phyloP scores from a whole-genome alignment of 805 yeast species.

The Candida peoriensis region DNA sequence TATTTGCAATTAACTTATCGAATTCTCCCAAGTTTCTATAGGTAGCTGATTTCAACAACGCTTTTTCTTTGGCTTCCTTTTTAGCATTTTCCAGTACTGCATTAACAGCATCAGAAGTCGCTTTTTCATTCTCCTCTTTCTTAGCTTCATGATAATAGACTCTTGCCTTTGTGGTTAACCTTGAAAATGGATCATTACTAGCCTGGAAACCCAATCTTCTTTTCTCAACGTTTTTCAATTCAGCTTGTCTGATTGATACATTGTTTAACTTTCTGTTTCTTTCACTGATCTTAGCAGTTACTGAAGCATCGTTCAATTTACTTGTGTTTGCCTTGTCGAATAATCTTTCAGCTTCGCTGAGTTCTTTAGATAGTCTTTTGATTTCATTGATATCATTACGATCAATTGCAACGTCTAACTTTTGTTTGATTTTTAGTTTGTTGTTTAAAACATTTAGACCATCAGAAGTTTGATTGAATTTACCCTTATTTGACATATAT shows the following conservation, averaged over 20 bases:
- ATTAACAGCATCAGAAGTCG: constrained; percentile 46
- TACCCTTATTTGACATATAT: constrained; percentile 69
- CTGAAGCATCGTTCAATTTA: constrained; percentile 29
- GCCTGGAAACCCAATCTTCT: constrained; percentile 40
- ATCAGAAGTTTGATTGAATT: constrained; percentile 49
- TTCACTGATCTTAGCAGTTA: constrained; percentile 26
- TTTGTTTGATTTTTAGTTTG: constrained; percentile 66
- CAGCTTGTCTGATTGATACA: constrained; percentile 74
- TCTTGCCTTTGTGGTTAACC: constrained; percentile 83
- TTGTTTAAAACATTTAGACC: constrained; percentile 75
- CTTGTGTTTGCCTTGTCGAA: constrained; percentile 31
- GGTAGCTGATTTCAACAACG: constrained; percentile 41
- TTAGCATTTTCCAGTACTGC: constrained; percentile 36
- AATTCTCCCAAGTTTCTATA: constrained; percentile 55
- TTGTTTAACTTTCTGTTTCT: constrained; percentile 82
- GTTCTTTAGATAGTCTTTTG: constrained; percentile 25
- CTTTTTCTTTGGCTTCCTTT: constrained; percentile 41
- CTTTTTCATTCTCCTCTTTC: constrained; percentile 54
- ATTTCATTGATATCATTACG: constrained; percentile 38
- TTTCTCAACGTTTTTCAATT: constrained; percentile 53
- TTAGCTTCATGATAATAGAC: constrained; percentile 62
- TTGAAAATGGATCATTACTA: constrained; percentile 74
- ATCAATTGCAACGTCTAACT: constrained; percentile 66
- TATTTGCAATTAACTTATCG: constrained; percentile 42
- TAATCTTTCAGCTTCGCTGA: constrained; percentile 34